Evolutionary conservation across 192 early-diverging fungal species (phyloP), one percentile per base, ranked within the genome.

Genomic region (Backusella luteola): DNA sequence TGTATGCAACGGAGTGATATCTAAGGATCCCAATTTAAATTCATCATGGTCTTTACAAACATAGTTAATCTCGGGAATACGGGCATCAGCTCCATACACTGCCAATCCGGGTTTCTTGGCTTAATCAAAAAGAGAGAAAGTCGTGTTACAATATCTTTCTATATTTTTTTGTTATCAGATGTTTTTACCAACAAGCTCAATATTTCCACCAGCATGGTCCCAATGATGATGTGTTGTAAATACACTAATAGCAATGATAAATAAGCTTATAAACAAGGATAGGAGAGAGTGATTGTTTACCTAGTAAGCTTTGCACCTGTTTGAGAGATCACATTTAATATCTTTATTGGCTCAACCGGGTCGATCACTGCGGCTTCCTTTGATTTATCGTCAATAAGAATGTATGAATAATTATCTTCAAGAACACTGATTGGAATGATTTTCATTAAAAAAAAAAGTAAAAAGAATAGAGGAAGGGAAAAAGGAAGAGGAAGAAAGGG

Each of bases 171-270:
- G 32, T 32, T 32, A 3, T 32, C 2, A 32, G 32, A 32, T 32
- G 3, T 32, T 32, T 32, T 32, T 32, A 76, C 79, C 79, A 6
- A 91, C 77, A 38, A 96, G 71, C 56, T 87, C 83, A 39, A 76
- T 79, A 79, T 96, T 96, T 36, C 95, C 95, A 46, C 90, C 93
- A 32, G 94, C 80, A 77, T 99, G 97, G 82, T 99, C 97, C 77
- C 80, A 81, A 79, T 97, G 96, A 82, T 98, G 96, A 84, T 98
- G 97, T 21, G 95, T 96, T 34, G 90, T 90, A 70, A 94, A 87
- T n/a, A 93, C 82, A 26, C 85, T 81, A 74, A 73, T 3, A 76
- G 39, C 26, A 29, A 32, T 32, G 32, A 32, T 32, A 32, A 32
- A 32, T 78, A 6, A 63, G 17, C 21, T 41, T 68, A 15, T 38